A percentile compares a stretch with the other conserved stretches of the same genome.
Conservation (phyloP, 768 basidiomycete species). For the Cystobasidium onofrii region DNA sequence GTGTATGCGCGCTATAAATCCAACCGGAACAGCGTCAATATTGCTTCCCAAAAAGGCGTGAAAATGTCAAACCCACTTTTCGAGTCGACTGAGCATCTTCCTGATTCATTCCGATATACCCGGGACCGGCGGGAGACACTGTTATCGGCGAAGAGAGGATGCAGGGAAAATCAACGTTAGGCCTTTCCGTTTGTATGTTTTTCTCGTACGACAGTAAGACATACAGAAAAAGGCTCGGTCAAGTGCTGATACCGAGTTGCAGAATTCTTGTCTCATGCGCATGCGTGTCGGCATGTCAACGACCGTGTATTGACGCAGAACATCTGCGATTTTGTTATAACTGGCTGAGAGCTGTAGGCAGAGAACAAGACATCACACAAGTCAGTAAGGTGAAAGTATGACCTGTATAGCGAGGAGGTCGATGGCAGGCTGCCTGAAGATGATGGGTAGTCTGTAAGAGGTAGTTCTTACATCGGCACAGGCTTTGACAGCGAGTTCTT, state of each 20-base stretch:
- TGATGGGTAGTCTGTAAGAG: not conserved
- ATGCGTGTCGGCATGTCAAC: not conserved
- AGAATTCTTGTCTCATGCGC: constrained; percentile 14
- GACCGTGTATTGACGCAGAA: not conserved
- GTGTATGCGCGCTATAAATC: constrained; percentile 24
- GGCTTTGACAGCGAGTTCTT: not conserved
- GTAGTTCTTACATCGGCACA: not conserved
- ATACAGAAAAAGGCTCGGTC: constrained; percentile 28
- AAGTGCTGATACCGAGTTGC: constrained; percentile 3
- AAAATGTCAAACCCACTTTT: not conserved
- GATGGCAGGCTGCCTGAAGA: not conserved
- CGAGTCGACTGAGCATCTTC: not conserved
- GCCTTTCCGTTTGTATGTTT: not conserved
- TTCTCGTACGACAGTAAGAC: not conserved
- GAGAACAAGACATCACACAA: not conserved
- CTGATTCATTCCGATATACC: constrained; percentile 8
- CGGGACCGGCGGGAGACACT: constrained; percentile 26
- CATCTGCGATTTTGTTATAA: constrained; percentile 17
- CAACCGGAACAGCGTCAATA: too few relatives aligned
- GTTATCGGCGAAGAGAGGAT: not conserved
- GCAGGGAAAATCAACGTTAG: not conserved
- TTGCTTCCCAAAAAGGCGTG: too few relatives aligned
- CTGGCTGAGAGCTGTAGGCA: not conserved
- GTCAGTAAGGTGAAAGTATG: not conserved
- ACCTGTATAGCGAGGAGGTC: not conserved